Conservation (phyloP, 345 rosid genomes). For the Citrus cavaleriei region DNA sequence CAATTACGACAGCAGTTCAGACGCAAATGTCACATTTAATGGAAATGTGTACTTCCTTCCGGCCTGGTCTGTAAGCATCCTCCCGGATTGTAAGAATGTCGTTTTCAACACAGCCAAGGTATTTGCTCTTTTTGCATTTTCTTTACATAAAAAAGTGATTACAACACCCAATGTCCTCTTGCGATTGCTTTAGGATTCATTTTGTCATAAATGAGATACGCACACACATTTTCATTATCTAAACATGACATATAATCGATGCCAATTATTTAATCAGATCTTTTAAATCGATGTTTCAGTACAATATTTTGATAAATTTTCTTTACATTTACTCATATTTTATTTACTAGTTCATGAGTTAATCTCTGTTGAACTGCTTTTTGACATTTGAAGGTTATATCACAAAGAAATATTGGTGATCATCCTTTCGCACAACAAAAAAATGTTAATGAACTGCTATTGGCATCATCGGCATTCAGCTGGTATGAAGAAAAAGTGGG, state of each 20-base stretch:
- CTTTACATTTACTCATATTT: background rate
- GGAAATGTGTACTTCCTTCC: slow-evolving; percentile 52
- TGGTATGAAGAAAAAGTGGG: slow-evolving; percentile 21
- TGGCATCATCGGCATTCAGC: slow-evolving; percentile 37
- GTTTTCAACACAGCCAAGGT: slow-evolving; percentile 38
- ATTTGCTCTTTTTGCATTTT: no score
- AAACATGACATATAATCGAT: background rate
- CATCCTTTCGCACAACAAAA: slow-evolving; percentile 18
- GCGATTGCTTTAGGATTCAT: background rate
- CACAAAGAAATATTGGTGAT: slow-evolving; percentile 47
- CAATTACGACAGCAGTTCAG: slow-evolving; percentile 37
- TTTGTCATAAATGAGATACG: background rate
- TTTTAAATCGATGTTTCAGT: background rate
- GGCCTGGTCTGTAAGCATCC: slow-evolving; percentile 77
- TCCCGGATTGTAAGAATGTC: slow-evolving; percentile 59
- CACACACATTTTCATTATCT: background rate
- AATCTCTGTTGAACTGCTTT: background rate
- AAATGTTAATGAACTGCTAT: slow-evolving; percentile 14
- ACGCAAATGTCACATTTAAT: slow-evolving; percentile 46
- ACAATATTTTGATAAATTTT: background rate
- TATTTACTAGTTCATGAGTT: background rate
- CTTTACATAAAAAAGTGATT: no score
- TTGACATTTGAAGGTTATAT: slow-evolving; percentile 36
- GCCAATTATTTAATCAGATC: background rate
- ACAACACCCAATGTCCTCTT: background rate